Evolutionary conservation across 192 early-diverging fungal genomes (phyloP).

Genomic region (Spizellomyces punctatus): DNA sequence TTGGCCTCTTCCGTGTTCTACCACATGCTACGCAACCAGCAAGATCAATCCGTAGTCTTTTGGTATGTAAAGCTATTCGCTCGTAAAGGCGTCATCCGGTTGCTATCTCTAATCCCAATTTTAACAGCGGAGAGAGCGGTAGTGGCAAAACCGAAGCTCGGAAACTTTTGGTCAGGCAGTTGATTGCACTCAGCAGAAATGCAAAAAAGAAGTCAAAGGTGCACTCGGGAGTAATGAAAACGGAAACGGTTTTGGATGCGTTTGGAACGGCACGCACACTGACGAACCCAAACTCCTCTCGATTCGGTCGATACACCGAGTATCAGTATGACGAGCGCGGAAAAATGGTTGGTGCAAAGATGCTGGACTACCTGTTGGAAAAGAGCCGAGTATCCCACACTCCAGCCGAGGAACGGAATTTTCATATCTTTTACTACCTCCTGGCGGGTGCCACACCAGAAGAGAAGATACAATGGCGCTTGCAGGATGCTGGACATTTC

Average conservation of each 20-base stretch:
- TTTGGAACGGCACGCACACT: constrained; percentile 74
- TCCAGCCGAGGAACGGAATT: constrained; percentile 74
- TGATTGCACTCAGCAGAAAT: constrained; percentile 73
- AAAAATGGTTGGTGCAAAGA: constrained; percentile 79
- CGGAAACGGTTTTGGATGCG: constrained; percentile 74
- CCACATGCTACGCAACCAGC: constrained; percentile 86
- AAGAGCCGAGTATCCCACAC: constrained; percentile 72
- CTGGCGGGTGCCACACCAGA: constrained; percentile 79
- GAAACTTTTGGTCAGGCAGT: constrained; percentile 69
- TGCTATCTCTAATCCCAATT: not conserved
- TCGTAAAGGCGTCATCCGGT: too few relatives aligned
- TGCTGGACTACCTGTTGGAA: constrained; percentile 84
- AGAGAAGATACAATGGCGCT: constrained; percentile 67
- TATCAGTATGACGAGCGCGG: constrained; percentile 88
- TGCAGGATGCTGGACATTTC: constrained; percentile 59
- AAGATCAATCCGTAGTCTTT: constrained; percentile 91
- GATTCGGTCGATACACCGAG: constrained; percentile 81
- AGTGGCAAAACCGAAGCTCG: constrained; percentile 82
- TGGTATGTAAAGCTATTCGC: constrained; percentile 60
- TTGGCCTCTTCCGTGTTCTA: constrained; percentile 79
- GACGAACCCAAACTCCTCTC: constrained; percentile 68
- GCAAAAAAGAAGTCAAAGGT: constrained; percentile 77
- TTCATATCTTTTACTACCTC: constrained; percentile 95
- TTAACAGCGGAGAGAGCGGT: constrained; percentile 77
- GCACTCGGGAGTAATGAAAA: constrained; percentile 71